A percentile compares a stretch with the other conserved stretches of the same genome.
Conservation (phyloP, 2,329 filamentous ascomycete species). For the Claviceps humidiphila region DNA sequence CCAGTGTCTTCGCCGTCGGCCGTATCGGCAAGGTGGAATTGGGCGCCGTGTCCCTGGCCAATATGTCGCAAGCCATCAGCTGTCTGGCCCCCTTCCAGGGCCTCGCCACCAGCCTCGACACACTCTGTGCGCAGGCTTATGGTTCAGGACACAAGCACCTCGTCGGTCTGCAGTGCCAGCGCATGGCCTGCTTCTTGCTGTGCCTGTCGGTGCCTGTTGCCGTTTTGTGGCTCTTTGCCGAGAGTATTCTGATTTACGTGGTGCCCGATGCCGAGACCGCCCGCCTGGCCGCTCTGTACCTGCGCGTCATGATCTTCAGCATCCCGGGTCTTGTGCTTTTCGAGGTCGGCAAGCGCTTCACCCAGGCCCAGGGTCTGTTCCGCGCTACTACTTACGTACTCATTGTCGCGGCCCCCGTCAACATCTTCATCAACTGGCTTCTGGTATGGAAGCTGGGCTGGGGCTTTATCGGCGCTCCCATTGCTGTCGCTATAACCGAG, state of each 20-base stretch:
- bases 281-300: conserved; percentile 55
- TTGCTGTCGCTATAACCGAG: conserved; percentile 67
- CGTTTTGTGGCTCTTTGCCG: conserved; percentile 56
- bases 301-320: conserved; percentile 58
- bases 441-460: conserved; percentile 59
- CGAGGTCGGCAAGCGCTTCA: conserved; percentile 66
- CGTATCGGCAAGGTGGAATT: conserved; percentile 53
- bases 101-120: conserved; percentile 83
- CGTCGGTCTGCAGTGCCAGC: conserved; percentile 69
- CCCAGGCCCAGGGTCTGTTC: conserved; percentile 74
- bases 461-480: conserved; percentile 70
- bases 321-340: conserved; percentile 67
- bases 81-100: conserved; percentile 69
- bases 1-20: conserved; percentile 67
- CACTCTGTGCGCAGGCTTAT: conserved; percentile 85
- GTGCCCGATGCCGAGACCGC: conserved; percentile 45
- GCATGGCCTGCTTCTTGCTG: conserved; percentile 70
- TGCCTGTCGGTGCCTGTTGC: conserved; percentile 58
- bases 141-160: conserved; percentile 82
- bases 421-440: conserved; percentile 64
- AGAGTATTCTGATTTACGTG: conserved; percentile 42
- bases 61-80: conserved; percentile 71
- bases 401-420: conserved; percentile 61
- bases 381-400: conserved; percentile 66
- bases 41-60: conserved; percentile 33